Percentiles rank a stretch among this genome's conserved stretches.
Evolutionary conservation across 169 alveolate genomes (phyloP).

Genomic region (Ichthyophthirius multifiliis): DNA sequence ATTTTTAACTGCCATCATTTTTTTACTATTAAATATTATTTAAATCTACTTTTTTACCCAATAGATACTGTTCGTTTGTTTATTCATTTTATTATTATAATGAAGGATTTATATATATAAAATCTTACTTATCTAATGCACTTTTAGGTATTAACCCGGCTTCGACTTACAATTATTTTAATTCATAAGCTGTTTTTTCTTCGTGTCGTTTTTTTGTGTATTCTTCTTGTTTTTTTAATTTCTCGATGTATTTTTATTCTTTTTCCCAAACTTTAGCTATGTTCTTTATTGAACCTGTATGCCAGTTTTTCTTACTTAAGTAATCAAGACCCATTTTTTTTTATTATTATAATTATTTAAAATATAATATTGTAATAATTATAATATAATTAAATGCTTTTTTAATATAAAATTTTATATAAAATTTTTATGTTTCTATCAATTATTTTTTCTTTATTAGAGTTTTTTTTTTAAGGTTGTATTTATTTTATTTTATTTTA

Average conservation of each 20-base stretch:
- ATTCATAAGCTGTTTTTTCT: conserved; percentile 71
- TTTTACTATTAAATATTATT: conserved; percentile 40
- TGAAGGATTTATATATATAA: conserved; percentile 68
- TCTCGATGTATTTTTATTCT: conserved; percentile 61
- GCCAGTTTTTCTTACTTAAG: conserved; percentile 73
- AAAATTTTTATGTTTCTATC: no score
- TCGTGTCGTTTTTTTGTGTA: conserved; percentile 73
- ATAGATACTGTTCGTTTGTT: conserved; percentile 64
- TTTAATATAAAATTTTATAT: no score
- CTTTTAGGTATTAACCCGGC: conserved; percentile 75
- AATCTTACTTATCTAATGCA: conserved; percentile 69
- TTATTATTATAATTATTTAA: conserved; percentile 10
- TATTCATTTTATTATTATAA: conserved; percentile 20
- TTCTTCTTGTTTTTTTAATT: conserved; percentile 57
- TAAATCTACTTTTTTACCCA: conserved; percentile 61
- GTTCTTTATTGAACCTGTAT: conserved; percentile 73
- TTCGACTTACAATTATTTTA: conserved; percentile 63
- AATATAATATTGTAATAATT: no score
- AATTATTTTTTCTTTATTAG: no score
- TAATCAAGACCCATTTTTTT: conserved; percentile 67
- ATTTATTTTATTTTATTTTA: no score
- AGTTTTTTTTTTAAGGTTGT: no score
- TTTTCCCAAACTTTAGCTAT: conserved; percentile 75
- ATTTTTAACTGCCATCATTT: background rate
- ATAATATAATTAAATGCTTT: no score